These are phyloP conservation scores for Fusarium chlamydosporum DNA, from an alignment of 2,329 filamentous ascomycete species.

Conservation along the genomic window DNA sequence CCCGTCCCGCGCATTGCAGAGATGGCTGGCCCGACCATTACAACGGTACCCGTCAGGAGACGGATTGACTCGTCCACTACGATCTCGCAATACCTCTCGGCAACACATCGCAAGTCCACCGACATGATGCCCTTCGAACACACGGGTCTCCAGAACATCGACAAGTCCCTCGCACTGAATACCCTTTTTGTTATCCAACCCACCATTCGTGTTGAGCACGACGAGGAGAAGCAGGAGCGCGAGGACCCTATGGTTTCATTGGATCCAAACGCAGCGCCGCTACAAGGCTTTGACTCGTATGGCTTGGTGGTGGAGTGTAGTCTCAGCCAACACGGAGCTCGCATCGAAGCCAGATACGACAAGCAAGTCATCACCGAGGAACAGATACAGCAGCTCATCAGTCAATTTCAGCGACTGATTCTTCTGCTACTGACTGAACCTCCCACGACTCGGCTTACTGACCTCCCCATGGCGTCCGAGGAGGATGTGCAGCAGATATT, in stretches of 20 bases:
- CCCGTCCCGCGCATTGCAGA: slow-evolving; percentile 19
- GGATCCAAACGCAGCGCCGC: slow-evolving; percentile 10
- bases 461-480: slow-evolving; percentile 14
- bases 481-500: slow-evolving; percentile 16
- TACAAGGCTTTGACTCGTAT: slow-evolving; percentile 14
- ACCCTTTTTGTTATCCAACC: slow-evolving; percentile 14
- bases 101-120: slow-evolving; percentile 36
- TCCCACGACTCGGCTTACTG: slow-evolving; percentile 9
- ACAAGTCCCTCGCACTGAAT: slow-evolving; percentile 13
- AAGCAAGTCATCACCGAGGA: slow-evolving; percentile 10
- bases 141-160: slow-evolving; percentile 36
- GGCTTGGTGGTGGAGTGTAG: slow-evolving; percentile 11
- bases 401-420: slow-evolving; percentile 16
- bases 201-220: slow-evolving; percentile 12
- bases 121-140: slow-evolving; percentile 42
- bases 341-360: slow-evolving; percentile 13
- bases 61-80: slow-evolving; percentile 48
- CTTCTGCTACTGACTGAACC: slow-evolving; percentile 14
- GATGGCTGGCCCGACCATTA: slow-evolving; percentile 27
- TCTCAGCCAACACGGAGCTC: slow-evolving; percentile 7
- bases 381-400: slow-evolving; percentile 10
- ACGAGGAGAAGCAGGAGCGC: slow-evolving; percentile 5
- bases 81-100: slow-evolving; percentile 60
- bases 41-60: slow-evolving; percentile 45
- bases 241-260: slow-evolving; percentile 15